Evolutionary conservation across 1,139 yeast species (phyloP).

Genomic region (Pichia inconspicua): DNA sequence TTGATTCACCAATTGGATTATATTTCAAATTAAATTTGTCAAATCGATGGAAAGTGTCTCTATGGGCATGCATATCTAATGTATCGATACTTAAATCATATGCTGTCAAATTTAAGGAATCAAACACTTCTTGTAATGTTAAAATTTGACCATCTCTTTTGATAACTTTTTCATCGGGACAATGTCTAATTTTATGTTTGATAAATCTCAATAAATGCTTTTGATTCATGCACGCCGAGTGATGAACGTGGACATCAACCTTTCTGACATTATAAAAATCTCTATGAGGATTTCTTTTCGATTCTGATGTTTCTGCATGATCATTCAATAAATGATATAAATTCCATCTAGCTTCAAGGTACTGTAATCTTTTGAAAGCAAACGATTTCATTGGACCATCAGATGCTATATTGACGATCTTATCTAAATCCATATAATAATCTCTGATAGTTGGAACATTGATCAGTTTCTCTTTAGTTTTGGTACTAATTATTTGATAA

Average conservation of each 20-base stretch:
- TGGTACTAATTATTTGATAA: slow-evolving; percentile 38
- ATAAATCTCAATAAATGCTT: slow-evolving; percentile 91
- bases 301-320: slow-evolving; percentile 83
- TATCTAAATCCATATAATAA: slow-evolving; percentile 75
- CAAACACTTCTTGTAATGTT: slow-evolving; percentile 79
- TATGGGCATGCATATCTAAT: slow-evolving; percentile 98
- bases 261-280: slow-evolving; percentile 97
- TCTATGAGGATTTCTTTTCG: slow-evolving; percentile 83
- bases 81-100: slow-evolving; percentile 95
- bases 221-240: slow-evolving; percentile 98
- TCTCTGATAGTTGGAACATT: slow-evolving; percentile 74
- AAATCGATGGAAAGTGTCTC: slow-evolving; percentile 94
- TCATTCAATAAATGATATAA: slow-evolving; percentile 80
- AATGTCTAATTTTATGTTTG: slow-evolving; percentile 77
- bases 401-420: slow-evolving; percentile 61
- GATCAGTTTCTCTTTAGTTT: slow-evolving; percentile 32
- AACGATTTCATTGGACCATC: slow-evolving; percentile 98
- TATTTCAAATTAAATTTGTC: slow-evolving; percentile 96
- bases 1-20: slow-evolving; percentile 96
- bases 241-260: slow-evolving; percentile 98
- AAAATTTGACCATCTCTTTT: slow-evolving; percentile 89
- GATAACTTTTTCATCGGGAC: slow-evolving; percentile 83
- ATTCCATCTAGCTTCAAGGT: slow-evolving; percentile 95
- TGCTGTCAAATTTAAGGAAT: slow-evolving; percentile 83
- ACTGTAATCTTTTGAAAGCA: slow-evolving; percentile 88